These are phyloP conservation scores for Cytospora leucostoma DNA, from an alignment of 2,329 filamentous ascomycete species.

Conservation along the genomic window DNA sequence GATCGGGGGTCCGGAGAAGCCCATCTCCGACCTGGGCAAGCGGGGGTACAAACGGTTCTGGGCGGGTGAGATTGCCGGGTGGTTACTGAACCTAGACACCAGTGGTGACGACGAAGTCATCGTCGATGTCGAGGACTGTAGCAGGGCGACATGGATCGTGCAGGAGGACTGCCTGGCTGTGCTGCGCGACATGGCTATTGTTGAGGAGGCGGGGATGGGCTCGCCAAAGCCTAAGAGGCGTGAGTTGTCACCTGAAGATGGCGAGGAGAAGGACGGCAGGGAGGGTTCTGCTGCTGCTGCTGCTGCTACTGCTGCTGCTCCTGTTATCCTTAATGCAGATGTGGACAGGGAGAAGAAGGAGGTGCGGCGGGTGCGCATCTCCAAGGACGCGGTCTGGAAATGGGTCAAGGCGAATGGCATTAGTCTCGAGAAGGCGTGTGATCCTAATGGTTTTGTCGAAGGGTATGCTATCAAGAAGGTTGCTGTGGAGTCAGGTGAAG, in stretches of 20 bases:
- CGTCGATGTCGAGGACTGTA: constrained; percentile 70
- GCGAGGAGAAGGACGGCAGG: constrained; percentile 30
- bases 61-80: constrained; percentile 80
- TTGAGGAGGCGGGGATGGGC: constrained; percentile 57
- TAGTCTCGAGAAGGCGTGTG: constrained; percentile 66
- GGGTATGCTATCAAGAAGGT: constrained; percentile 58
- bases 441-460: constrained; percentile 72
- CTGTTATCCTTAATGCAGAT: constrained; percentile 28
- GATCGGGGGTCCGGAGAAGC: constrained; percentile 91
- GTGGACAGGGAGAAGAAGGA: constrained; percentile 36
- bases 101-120: constrained; percentile 46
- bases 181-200: constrained; percentile 76
- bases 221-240: constrained; percentile 38
- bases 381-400: constrained; percentile 59
- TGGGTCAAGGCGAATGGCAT: constrained; percentile 68
- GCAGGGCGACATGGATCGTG: constrained; percentile 78
- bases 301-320: background rate
- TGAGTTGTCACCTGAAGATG: constrained; percentile 17
- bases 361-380: constrained; percentile 49
- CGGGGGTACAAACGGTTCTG: constrained; percentile 85
- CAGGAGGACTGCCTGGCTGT: constrained; percentile 80
- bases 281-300: constrained; percentile 14
- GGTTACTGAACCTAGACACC: constrained; percentile 53
- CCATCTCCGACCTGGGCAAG: constrained; percentile 80
- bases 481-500: constrained; percentile 30